Conservation (phyloP, 805 yeast genomes). For the Saturnispora kantuleensis region DNA sequence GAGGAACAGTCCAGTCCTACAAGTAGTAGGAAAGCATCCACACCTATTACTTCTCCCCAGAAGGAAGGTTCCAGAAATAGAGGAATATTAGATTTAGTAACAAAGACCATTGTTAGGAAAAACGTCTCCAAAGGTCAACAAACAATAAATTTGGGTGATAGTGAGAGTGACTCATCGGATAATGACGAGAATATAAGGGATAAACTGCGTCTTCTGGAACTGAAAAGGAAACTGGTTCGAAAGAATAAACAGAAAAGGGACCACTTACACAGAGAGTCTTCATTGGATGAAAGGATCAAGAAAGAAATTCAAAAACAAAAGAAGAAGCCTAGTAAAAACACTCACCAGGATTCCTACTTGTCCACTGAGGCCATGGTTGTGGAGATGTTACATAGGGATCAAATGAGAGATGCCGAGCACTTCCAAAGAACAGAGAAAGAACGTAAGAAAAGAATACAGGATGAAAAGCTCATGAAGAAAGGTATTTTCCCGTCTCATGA, state of each 20-base stretch:
- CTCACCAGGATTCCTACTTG: not conserved
- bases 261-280: not conserved
- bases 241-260: conserved; percentile 6
- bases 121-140: not conserved
- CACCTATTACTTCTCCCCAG: conserved; percentile 4
- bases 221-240: conserved; percentile 8
- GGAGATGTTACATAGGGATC: conserved; percentile 11
- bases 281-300: conserved; percentile 9
- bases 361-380: conserved; percentile 10
- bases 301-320: conserved; percentile 8
- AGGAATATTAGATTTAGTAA: not conserved
- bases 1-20: no score
- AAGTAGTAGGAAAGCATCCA: no score
- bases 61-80: not conserved
- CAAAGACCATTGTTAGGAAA: not conserved
- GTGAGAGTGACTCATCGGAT: conserved; percentile 2
- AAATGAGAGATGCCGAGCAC: conserved; percentile 9
- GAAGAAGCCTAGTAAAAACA: no score
- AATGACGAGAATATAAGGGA: not conserved
- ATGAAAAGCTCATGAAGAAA: conserved; percentile 11
- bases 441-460: conserved; percentile 10
- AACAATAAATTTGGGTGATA: conserved; percentile 3
- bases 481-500: conserved; percentile 14
- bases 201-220: conserved; percentile 8
- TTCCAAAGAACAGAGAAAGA: conserved; percentile 10